Conservation (phyloP, 139 green algal genomes). For the Axilococcus clingmanii region DNA sequence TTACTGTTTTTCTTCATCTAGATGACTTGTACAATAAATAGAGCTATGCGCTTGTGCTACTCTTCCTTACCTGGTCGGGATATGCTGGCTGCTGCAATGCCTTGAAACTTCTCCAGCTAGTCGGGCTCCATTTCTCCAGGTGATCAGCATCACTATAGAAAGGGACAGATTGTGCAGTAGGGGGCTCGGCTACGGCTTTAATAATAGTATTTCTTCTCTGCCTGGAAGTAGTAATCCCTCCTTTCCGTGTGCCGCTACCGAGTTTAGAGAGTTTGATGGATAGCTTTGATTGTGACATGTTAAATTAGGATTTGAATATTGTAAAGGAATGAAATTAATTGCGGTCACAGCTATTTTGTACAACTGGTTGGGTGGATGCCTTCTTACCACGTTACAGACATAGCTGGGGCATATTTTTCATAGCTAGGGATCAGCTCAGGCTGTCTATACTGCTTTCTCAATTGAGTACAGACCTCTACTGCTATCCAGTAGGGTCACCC, state of each 20-base stretch:
- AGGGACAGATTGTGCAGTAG: slow-evolving; percentile 16
- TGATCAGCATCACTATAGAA: slow-evolving; percentile 34
- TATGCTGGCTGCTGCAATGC: slow-evolving; percentile 70
- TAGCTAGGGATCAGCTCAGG: too few species aligned
- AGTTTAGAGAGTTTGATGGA: too few species aligned
- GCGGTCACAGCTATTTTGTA: too few species aligned
- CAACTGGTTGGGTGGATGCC: too few species aligned
- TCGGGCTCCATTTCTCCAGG: slow-evolving; percentile 27
- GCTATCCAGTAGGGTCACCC: too few species aligned
- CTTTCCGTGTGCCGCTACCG: slow-evolving; percentile 17
- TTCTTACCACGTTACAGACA: too few species aligned
- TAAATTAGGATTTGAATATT: too few species aligned
- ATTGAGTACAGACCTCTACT: too few species aligned
- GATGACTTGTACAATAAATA: slow-evolving; percentile 3
- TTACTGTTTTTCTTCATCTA: neutral
- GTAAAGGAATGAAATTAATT: too few species aligned
- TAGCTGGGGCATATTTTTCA: too few species aligned
- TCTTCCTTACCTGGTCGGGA: slow-evolving; percentile 30
- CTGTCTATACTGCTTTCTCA: too few species aligned
- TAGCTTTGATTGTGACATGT: too few species aligned
- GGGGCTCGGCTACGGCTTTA: slow-evolving; percentile 26
- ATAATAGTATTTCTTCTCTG: slow-evolving; percentile 7
- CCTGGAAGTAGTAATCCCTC: slow-evolving; percentile 16
- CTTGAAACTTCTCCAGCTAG: slow-evolving; percentile 44
- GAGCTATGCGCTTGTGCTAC: neutral